Conservation (phyloP, 164 flowering plant species). For the Echeveria elegans region DNA sequence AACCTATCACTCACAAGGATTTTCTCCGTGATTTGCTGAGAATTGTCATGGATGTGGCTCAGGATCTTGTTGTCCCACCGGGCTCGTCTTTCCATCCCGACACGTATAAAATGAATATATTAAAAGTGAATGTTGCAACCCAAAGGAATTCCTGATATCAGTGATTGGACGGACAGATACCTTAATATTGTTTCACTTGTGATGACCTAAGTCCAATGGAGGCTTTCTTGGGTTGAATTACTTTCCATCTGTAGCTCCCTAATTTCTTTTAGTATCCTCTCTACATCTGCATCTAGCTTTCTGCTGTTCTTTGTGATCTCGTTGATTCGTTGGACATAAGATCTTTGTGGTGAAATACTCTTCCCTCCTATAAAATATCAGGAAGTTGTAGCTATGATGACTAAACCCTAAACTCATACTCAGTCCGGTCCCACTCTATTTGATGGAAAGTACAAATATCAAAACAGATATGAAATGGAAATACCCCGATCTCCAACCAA, state of each 20-base stretch:
- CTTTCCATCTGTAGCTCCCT: conserved; percentile 79
- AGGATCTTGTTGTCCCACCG: conserved; percentile 63
- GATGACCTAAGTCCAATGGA: conserved; percentile 63
- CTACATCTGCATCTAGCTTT: conserved; percentile 71
- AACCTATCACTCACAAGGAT: conserved; percentile 56
- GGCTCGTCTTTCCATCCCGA: conserved; percentile 81
- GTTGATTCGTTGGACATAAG: conserved; percentile 53
- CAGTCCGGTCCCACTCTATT: too few relatives aligned
- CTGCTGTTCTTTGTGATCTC: conserved; percentile 85
- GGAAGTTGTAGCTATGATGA: too few relatives aligned
- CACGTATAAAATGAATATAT: conserved; percentile 5
- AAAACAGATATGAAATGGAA: too few relatives aligned
- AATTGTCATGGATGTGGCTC: conserved; percentile 61
- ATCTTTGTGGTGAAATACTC: conserved; percentile 51
- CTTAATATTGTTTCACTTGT: conserved; percentile 70
- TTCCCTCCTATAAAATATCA: conserved; percentile 38
- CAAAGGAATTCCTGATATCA: too few relatives aligned
- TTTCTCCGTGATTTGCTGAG: conserved; percentile 54
- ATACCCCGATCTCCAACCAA: too few relatives aligned
- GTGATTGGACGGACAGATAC: conserved; percentile 15
- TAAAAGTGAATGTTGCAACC: not conserved
- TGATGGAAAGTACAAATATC: too few relatives aligned
- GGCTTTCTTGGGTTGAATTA: conserved; percentile 71
- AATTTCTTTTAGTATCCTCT: conserved; percentile 61
- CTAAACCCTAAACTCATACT: too few relatives aligned